phyloP scores from a whole-genome alignment of 2,329 filamentous ascomycete species.

The Cladosporium sp. region DNA sequence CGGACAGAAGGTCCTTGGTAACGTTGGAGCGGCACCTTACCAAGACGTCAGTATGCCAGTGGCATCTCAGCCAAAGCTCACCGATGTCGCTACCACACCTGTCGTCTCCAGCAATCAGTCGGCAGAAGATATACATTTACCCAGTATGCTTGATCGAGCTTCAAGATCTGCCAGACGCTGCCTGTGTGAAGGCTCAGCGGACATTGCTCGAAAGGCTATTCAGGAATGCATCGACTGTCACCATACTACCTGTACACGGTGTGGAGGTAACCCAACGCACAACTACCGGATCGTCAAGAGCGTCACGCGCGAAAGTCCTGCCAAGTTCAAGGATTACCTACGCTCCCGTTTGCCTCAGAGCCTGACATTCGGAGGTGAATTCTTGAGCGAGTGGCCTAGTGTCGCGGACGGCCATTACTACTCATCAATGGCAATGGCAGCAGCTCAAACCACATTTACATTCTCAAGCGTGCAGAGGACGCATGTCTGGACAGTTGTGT shows the following conservation, averaged over 20 bases:
- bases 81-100: neutral
- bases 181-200: conserved; percentile 55
- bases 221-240: conserved; percentile 53
- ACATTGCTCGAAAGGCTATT: conserved; percentile 42
- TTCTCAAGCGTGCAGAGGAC: conserved; percentile 37
- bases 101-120: neutral
- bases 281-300: conserved; percentile 38
- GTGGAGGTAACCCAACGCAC: conserved; percentile 57
- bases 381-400: neutral
- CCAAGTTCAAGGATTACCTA: conserved; percentile 26
- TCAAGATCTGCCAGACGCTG: conserved; percentile 41
- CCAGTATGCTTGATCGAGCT: neutral
- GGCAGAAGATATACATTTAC: conserved; percentile 22
- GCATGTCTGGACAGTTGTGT: conserved; percentile 44
- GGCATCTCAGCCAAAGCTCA: neutral
- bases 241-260: conserved; percentile 56
- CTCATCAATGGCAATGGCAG: conserved; percentile 32
- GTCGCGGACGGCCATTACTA: conserved; percentile 26
- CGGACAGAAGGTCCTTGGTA: conserved; percentile 23
- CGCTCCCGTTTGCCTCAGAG: conserved; percentile 25
- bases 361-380: conserved; percentile 19
- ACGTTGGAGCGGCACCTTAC: neutral
- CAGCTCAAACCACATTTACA: conserved; percentile 38
- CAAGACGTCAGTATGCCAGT: neutral
- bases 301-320: conserved; percentile 3